Evolutionary conservation across 768 basidiomycete species (phyloP).

Genomic region (Lentinula edodes): DNA sequence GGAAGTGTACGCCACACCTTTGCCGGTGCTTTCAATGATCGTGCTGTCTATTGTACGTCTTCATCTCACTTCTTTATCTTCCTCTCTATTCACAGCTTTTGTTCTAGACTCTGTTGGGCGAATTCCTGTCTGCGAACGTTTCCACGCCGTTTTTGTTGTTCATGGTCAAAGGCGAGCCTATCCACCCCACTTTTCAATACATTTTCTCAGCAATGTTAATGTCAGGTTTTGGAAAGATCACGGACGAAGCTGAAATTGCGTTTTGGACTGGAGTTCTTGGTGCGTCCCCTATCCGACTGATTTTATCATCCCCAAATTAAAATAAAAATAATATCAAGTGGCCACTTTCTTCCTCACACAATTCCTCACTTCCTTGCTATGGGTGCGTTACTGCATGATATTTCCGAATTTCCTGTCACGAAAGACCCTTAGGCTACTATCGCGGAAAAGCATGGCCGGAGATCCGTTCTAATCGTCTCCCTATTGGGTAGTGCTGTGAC

Average conservation of each 20-base stretch:
- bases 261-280: constrained; percentile 86
- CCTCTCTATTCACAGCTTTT: constrained; percentile 5
- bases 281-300: constrained; percentile 22
- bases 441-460: constrained; percentile 85
- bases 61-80: background rate
- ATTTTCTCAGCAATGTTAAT: background rate
- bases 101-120: constrained; percentile 83
- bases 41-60: constrained; percentile 79
- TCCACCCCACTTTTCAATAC: background rate
- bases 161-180: constrained; percentile 78
- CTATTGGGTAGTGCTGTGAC: constrained; percentile 81
- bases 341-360: constrained; percentile 91
- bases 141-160: constrained; percentile 89
- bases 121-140: constrained; percentile 91
- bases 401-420: constrained; percentile 6
- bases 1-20: constrained; percentile 72
- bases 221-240: constrained; percentile 61
- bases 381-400: constrained; percentile 45
- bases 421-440: constrained; percentile 65
- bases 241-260: constrained; percentile 80
- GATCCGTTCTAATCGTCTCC: constrained; percentile 79
- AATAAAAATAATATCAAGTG: constrained; percentile 34
- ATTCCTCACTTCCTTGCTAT: constrained; percentile 90
- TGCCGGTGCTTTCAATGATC: constrained; percentile 84
- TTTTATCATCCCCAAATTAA: background rate